These are phyloP conservation scores for Leishmania tarentolae DNA, from an alignment of 208 protist species.

Conservation along the genomic window DNA sequence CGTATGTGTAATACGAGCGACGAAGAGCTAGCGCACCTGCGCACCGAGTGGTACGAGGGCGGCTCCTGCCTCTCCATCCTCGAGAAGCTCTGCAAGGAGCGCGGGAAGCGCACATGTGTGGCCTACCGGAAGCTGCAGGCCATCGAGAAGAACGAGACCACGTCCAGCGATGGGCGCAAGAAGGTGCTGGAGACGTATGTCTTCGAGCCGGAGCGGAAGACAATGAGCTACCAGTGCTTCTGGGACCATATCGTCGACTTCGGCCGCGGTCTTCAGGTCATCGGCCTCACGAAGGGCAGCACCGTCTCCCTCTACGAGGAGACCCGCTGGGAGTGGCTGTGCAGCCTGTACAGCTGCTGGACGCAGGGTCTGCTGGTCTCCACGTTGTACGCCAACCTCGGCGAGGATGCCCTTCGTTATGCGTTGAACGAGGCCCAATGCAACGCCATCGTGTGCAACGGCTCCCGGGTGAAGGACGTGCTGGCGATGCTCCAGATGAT, in stretches of 20 bases:
- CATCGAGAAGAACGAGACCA: constrained; percentile 48
- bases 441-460: constrained; percentile 71
- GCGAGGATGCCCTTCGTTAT: constrained; percentile 76
- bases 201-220: constrained; percentile 54
- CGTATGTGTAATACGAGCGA: constrained; percentile 59
- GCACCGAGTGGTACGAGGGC: constrained; percentile 45
- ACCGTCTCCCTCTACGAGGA: constrained; percentile 75
- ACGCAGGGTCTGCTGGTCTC: constrained; percentile 61
- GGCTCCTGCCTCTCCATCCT: constrained; percentile 45
- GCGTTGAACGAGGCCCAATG: constrained; percentile 75
- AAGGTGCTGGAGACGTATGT: constrained; percentile 70
- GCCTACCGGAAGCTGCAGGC: constrained; percentile 52
- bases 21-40: constrained; percentile 46
- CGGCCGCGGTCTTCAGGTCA: constrained; percentile 49
- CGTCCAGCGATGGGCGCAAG: constrained; percentile 36
- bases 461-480: constrained; percentile 56
- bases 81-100: constrained; percentile 45
- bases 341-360: constrained; percentile 66
- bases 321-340: constrained; percentile 88
- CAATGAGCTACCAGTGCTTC: constrained; percentile 54
- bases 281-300: constrained; percentile 58
- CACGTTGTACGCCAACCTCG: constrained; percentile 89
- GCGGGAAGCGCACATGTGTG: constrained; percentile 45
- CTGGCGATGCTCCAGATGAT: constrained; percentile 43
- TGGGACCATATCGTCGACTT: constrained; percentile 62